Evolutionary conservation across 2,329 filamentous ascomycete species (phyloP).

Genomic region (Diplocarpon rosae): DNA sequence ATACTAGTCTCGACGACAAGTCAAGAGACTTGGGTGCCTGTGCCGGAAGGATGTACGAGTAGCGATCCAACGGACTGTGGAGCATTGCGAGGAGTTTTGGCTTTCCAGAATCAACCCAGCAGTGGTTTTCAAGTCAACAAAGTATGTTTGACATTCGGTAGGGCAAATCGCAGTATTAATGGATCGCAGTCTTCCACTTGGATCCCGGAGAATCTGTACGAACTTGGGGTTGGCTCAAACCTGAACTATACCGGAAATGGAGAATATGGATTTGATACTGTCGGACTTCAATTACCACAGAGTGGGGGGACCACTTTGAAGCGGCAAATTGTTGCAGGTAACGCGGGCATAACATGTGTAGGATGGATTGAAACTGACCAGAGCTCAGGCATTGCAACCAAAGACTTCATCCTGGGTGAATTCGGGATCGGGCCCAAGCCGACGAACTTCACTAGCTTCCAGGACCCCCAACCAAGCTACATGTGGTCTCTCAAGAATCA

Average conservation of each 20-base stretch:
- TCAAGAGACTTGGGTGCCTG: conserved; percentile 27
- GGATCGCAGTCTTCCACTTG: conserved; percentile 25
- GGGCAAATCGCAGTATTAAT: not conserved
- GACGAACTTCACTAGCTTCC: conserved; percentile 29
- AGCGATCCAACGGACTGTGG: conserved; percentile 9
- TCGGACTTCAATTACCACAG: conserved; percentile 8
- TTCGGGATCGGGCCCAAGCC: conserved; percentile 31
- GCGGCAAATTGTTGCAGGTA: conserved; percentile 13
- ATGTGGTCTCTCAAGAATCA: conserved; percentile 29
- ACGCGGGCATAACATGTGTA: no score
- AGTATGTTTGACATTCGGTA: conserved; percentile 1
- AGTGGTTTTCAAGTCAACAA: conserved; percentile 7
- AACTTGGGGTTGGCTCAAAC: conserved; percentile 30
- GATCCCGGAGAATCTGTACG: conserved; percentile 27
- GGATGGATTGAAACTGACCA: no score
- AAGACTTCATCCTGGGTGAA: conserved; percentile 24
- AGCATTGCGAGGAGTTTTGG: conserved; percentile 5
- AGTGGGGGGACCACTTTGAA: conserved; percentile 17
- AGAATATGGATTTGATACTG: conserved; percentile 14
- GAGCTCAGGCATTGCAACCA: conserved; percentile 8
- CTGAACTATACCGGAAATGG: conserved; percentile 27
- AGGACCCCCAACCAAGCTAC: conserved; percentile 27
- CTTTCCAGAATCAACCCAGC: conserved; percentile 5
- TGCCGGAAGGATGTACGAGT: conserved; percentile 8
- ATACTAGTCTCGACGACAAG: conserved; percentile 30